These are phyloP conservation scores for Lophium mytilinum DNA, from an alignment of 495 filamentous ascomycete genomes.

Conservation along the genomic window DNA sequence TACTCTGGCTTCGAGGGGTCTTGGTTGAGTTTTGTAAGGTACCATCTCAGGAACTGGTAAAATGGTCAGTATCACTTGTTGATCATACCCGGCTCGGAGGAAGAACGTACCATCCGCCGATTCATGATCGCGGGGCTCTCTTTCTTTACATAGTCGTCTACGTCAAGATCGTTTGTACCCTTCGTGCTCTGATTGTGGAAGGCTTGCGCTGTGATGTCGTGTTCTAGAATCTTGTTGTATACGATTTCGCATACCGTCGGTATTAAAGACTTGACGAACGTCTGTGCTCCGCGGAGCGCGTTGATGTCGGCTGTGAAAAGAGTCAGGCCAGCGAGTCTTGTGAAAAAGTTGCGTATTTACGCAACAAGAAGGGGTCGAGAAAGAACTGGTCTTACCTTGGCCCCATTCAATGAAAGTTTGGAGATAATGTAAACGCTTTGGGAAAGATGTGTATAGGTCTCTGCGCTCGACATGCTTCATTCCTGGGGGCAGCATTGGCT, in stretches of 20 bases:
- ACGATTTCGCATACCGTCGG: neutral
- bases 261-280: neutral
- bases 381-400: neutral
- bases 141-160: neutral
- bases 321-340: no score
- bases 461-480: neutral
- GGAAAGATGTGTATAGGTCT: neutral
- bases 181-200: neutral
- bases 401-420: neutral
- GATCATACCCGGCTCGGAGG: no score
- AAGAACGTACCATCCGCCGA: neutral
- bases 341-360: no score
- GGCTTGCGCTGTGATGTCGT: slow-evolving; percentile 1
- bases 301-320: no score
- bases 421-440: neutral
- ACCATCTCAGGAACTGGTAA: no score
- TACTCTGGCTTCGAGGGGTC: neutral
- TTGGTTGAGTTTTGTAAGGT: neutral
- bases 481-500: neutral
- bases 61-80: no score
- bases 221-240: neutral
- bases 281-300: no score
- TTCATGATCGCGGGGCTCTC: neutral
- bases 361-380: neutral
- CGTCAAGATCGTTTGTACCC: neutral